Evolutionary conservation across 306 rosid genomes (phyloP), one percentile per base, ranked within the genome.

Genomic region (Prunus mongolica): DNA sequence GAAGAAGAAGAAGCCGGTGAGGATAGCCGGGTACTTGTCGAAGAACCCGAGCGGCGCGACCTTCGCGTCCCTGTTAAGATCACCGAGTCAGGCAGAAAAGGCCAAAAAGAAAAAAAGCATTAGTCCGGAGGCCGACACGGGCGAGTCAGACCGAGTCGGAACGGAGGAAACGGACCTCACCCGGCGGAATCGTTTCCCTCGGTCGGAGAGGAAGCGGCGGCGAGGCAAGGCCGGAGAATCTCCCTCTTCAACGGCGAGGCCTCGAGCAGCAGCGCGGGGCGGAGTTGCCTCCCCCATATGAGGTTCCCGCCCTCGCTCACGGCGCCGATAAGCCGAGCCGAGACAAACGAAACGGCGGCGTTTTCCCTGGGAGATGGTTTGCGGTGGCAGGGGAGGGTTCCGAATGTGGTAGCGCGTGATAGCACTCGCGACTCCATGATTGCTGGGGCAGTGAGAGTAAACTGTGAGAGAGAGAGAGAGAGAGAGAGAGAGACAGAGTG

Each of bases 151-250:
- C 88, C 71, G 89, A 80, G 87, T 79, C 87, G 82, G 86, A 91
- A 86, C 96, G 91, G 89, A 88, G 81, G 92, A 85, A 79, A 91
- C 96, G 98, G 96, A 94, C 97, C 98, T 94, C 98, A 94, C 98
- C 98, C 98, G 87, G 96, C 88, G 87, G 98, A 94, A 91, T 94
- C 98, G 82, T 86, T 82, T 3, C 97, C 97, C 52, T 81, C 93
- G 22, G 95, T 84, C 52, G 96, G 87, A 24, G 92, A 91, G 45
- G 97, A 88, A 27, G 97, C 91, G 1, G 98, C 90, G 13, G 90
- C 82, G 20, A 78, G 85, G 69, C 93, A 82, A 0, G 93, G 95
- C 61, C 77, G 80, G 34, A 90, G 82, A 30, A 67, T 80, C 18
- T 86, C 89, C 25, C 80, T 82, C 77, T 82, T 90, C 65, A 38